Conservation (phyloP, 805 yeast species). For the Candida sakaeoensis region DNA sequence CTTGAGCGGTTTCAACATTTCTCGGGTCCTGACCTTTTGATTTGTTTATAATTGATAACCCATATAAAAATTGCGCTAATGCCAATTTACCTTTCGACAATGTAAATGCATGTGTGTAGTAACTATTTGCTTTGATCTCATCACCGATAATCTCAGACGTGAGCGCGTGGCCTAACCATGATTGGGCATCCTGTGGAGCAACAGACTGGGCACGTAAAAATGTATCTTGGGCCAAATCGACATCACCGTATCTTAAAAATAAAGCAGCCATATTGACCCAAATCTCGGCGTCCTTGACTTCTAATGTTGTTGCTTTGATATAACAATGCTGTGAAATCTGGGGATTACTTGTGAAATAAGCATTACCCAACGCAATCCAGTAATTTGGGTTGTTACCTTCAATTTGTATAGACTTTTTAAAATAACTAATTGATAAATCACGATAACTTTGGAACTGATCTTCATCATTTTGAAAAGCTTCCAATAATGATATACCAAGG, state of each 20-base stretch:
- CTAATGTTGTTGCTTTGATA: conserved; percentile 71
- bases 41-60: conserved; percentile 50
- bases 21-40: conserved; percentile 46
- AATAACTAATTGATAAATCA: conserved; percentile 49
- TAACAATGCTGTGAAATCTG: conserved; percentile 89
- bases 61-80: conserved; percentile 69
- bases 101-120: conserved; percentile 75
- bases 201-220: conserved; percentile 72
- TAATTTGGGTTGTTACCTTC: conserved; percentile 68
- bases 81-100: conserved; percentile 73
- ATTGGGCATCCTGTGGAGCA: conserved; percentile 67
- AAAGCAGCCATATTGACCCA: conserved; percentile 85
- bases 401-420: conserved; percentile 65
- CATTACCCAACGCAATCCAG: conserved; percentile 84
- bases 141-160: conserved; percentile 51
- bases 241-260: conserved; percentile 65
- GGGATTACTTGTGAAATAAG: conserved; percentile 60
- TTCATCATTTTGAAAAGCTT: conserved; percentile 28
- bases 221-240: conserved; percentile 68
- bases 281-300: conserved; percentile 59
- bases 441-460: conserved; percentile 24
- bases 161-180: conserved; percentile 89
- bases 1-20: conserved; percentile 59
- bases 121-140: conserved; percentile 43
- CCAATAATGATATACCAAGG: conserved; percentile 62